phyloP scores from a whole-genome alignment of 805 yeast species.

The Yarrowia keelungensis region DNA sequence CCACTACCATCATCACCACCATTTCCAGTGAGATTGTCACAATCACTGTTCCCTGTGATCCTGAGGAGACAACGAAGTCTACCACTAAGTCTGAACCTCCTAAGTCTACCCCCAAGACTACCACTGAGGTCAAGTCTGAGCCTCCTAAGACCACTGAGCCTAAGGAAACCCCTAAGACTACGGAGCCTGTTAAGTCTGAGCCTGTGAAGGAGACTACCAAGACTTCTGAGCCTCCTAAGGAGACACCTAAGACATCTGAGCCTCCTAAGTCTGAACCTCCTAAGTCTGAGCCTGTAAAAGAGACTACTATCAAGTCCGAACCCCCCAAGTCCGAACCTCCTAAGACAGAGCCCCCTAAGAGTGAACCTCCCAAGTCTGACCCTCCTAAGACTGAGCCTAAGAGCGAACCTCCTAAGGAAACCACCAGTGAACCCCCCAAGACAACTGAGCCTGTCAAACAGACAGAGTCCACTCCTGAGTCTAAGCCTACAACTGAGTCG shows the following conservation, averaged over 20 bases:
- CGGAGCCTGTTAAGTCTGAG: neutral
- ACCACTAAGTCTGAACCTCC: neutral
- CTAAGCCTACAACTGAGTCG: neutral
- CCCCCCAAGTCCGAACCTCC: too few species aligned
- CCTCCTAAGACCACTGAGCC: neutral
- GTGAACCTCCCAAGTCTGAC: too few species aligned
- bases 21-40: neutral
- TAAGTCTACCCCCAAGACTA: neutral
- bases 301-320: too few species aligned
- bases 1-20: slow-evolving; percentile 6
- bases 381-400: neutral
- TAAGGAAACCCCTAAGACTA: too few species aligned
- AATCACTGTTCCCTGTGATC: slow-evolving; percentile 12
- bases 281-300: neutral
- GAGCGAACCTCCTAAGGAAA: neutral
- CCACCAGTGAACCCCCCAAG: too few species aligned
- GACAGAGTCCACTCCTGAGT: neutral
- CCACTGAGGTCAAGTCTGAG: neutral
- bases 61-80: neutral
- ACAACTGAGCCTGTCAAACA: neutral
- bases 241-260: neutral
- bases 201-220: neutral
- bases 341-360: neutral
- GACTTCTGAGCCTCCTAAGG: neutral
- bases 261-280: slow-evolving; percentile 2